Percentiles rank a stretch among this genome's conserved stretches.
Conservation (phyloP, 495 filamentous ascomycete species). For the Beverwykella pulmonaria region DNA sequence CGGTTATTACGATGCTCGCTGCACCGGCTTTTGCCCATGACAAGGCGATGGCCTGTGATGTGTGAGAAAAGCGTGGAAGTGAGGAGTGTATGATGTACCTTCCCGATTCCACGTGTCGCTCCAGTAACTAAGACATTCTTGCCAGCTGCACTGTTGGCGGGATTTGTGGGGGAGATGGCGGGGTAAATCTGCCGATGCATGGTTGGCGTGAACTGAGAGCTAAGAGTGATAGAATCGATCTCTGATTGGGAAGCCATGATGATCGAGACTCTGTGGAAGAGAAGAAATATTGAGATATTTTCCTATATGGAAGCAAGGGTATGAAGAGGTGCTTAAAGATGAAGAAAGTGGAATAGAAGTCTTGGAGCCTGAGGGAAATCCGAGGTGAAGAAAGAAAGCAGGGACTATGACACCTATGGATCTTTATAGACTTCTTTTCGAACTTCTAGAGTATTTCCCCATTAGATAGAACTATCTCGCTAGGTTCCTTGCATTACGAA, state of each 20-base stretch:
- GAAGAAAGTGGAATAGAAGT: too few species aligned
- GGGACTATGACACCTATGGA: too few species aligned
- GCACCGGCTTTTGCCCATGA: constrained; percentile 26
- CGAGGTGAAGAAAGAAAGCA: too few species aligned
- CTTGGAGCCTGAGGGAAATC: too few species aligned
- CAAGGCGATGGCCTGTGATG: constrained; percentile 18
- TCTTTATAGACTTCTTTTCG: too few species aligned
- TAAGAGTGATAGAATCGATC: constrained; percentile 11
- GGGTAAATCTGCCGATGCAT: constrained; percentile 51
- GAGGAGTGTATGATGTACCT: neutral
- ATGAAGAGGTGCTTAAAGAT: too few species aligned
- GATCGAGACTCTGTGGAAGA: too few species aligned
- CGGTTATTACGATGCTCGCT: constrained; percentile 14
- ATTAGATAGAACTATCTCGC: too few species aligned
- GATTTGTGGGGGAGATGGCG: constrained; percentile 46
- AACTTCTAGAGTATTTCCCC: too few species aligned
- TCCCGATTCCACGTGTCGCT: constrained; percentile 35
- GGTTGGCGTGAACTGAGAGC: constrained; percentile 35
- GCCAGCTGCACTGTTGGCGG: constrained; percentile 45
- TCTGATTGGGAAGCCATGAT: neutral
- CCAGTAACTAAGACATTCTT: constrained; percentile 53
- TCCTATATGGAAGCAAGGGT: too few species aligned
- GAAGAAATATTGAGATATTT: too few species aligned
- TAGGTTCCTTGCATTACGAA: too few species aligned
- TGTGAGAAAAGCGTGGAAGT: neutral